These are phyloP conservation scores for Aspergillus sergii DNA, from an alignment of 2,329 filamentous ascomycete species.

Conservation along the genomic window DNA sequence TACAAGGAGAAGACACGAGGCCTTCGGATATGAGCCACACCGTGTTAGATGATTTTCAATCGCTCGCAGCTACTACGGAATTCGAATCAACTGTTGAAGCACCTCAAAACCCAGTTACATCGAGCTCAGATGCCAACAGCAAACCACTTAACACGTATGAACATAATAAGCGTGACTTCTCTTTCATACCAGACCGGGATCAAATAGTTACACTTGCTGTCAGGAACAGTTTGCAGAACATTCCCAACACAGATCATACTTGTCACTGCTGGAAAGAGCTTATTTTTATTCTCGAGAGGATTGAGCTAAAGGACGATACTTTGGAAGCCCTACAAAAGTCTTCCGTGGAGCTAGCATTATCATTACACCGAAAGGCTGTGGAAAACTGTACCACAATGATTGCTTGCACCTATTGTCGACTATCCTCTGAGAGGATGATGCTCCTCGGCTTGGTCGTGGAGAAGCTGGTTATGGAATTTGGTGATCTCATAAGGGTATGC, in stretches of 20 bases:
- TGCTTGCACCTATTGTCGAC: neutral
- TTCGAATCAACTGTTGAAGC: neutral
- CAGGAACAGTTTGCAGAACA: neutral
- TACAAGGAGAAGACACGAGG: too few relatives aligned
- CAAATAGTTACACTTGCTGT: neutral
- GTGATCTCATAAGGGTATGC: neutral
- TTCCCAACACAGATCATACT: neutral
- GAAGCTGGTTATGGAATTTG: neutral
- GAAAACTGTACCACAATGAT: neutral
- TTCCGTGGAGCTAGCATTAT: neutral
- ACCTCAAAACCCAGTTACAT: neutral
- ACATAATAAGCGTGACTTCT: neutral
- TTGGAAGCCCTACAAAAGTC: neutral
- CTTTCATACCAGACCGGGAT: neutral
- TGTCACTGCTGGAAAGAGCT: neutral
- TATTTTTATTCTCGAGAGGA: neutral
- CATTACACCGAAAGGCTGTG: neutral
- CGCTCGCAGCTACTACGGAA: neutral
- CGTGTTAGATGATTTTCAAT: neutral
- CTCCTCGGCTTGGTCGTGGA: neutral
- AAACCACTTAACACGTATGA: too few relatives aligned
- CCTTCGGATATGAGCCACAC: too few relatives aligned
- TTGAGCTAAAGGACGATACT: neutral
- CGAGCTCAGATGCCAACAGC: too few relatives aligned
- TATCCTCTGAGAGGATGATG: neutral